These are phyloP conservation scores for Pseudocercospora ulei DNA, from an alignment of 2,329 filamentous ascomycete genomes.

Conservation along the genomic window DNA sequence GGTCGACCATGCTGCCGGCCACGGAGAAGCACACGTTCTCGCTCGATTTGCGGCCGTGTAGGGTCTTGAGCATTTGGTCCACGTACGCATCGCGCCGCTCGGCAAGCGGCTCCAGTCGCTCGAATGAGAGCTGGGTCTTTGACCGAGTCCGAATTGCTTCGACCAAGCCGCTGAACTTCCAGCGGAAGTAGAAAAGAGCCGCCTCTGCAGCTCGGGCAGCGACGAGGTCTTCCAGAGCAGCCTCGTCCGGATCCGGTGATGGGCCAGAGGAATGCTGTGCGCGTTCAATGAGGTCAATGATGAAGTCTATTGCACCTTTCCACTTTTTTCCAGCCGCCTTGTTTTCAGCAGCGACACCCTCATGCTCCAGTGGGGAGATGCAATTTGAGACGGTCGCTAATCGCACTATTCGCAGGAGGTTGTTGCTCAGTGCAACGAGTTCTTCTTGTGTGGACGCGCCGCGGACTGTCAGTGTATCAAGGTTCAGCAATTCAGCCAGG, in stretches of 20 bases:
- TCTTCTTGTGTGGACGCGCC: slow-evolving; percentile 51
- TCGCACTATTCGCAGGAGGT: slow-evolving; percentile 29
- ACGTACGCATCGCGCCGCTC: slow-evolving; percentile 46
- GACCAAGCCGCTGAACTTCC: slow-evolving; percentile 47
- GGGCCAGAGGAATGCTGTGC: slow-evolving; percentile 57
- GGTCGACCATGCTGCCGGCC: slow-evolving; percentile 67
- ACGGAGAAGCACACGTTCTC: slow-evolving; percentile 71
- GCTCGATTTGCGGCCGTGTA: slow-evolving; percentile 38
- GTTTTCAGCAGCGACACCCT: slow-evolving; percentile 37
- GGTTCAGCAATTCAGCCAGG: slow-evolving; percentile 57
- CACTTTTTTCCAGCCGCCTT: slow-evolving; percentile 21
- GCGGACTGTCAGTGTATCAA: slow-evolving; percentile 60
- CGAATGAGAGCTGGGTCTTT: slow-evolving; percentile 47
- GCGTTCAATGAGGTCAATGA: slow-evolving; percentile 63
- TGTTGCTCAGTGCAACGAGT: slow-evolving; percentile 30
- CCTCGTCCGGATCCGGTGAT: slow-evolving; percentile 53
- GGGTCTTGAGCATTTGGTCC: slow-evolving; percentile 42
- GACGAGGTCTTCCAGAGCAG: slow-evolving; percentile 69
- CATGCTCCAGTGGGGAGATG: slow-evolving; percentile 59
- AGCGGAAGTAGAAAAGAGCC: slow-evolving; percentile 86
- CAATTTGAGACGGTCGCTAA: slow-evolving; percentile 52
- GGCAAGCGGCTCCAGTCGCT: slow-evolving; percentile 50
- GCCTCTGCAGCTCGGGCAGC: slow-evolving; percentile 66
- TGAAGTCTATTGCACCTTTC: slow-evolving; percentile 51
- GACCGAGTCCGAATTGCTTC: slow-evolving; percentile 42